These are phyloP conservation scores for Vaccinium darrowii DNA, from an alignment of 148 eudicot species.

Conservation along the genomic window DNA sequence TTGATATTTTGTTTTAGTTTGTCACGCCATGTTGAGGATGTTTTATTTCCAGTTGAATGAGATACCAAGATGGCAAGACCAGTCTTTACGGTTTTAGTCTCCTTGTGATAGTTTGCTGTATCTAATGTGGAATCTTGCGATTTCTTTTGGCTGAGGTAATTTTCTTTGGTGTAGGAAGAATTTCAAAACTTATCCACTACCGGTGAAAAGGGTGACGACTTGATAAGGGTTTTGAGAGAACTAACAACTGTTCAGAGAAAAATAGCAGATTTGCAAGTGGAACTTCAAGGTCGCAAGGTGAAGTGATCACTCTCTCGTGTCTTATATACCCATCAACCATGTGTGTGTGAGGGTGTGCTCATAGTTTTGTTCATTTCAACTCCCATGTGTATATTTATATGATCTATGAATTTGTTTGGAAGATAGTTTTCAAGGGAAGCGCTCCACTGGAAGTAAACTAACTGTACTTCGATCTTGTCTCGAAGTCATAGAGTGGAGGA, in stretches of 20 bases:
- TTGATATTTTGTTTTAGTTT: not conserved
- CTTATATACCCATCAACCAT: not conserved
- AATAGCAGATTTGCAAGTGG: slow-evolving; percentile 95
- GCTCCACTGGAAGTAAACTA: not conserved
- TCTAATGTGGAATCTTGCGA: not conserved
- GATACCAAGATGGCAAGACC: not conserved
- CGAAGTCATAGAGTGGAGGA: not conserved
- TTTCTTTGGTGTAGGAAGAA: slow-evolving; percentile 56
- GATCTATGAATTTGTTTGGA: not conserved
- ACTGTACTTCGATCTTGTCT: not conserved
- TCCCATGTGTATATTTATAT: not conserved
- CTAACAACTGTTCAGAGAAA: slow-evolving; percentile 92
- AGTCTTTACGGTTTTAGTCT: not conserved
- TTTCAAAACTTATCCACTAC: slow-evolving; percentile 49
- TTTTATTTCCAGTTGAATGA: not conserved
- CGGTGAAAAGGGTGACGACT: slow-evolving; percentile 80
- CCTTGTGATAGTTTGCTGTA: not conserved
- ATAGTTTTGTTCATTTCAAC: not conserved
- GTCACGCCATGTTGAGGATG: not conserved
- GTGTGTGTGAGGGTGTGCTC: not conserved
- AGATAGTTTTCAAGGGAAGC: not conserved
- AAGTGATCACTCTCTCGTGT: slow-evolving; percentile 8
- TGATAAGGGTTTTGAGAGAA: slow-evolving; percentile 87
- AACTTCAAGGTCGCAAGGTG: slow-evolving; percentile 98
- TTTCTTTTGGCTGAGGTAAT: slow-evolving; percentile 8